Evolutionary conservation across 1,139 yeast species (phyloP).

Genomic region (Protomyces lactucae-debilis): DNA sequence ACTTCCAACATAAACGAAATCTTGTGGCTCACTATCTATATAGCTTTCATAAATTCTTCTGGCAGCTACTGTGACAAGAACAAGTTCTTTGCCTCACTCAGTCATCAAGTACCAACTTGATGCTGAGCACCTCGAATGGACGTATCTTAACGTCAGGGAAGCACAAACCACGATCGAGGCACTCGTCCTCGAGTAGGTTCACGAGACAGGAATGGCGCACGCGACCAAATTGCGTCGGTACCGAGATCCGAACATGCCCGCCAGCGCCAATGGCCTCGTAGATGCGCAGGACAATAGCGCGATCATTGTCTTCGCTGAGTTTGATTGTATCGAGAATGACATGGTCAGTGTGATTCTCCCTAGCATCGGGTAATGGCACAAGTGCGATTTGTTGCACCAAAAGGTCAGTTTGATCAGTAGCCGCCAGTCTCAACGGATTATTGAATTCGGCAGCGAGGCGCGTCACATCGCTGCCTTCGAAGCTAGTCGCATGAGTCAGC

Average conservation of each 20-base stretch:
- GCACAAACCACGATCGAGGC: neutral
- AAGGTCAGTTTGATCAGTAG: conserved; percentile 32
- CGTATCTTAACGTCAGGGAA: neutral
- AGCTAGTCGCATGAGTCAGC: conserved; percentile 68
- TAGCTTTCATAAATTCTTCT: too few relatives aligned
- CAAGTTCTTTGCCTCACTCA: too few relatives aligned
- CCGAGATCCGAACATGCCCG: neutral
- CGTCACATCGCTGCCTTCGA: conserved; percentile 57
- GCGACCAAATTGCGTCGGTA: neutral
- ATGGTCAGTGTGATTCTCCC: conserved; percentile 46
- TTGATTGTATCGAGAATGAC: conserved; percentile 72
- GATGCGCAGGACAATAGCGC: neutral
- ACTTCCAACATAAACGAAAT: neutral
- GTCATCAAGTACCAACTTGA: neutral
- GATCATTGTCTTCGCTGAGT: conserved; percentile 63
- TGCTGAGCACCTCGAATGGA: neutral
- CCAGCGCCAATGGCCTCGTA: neutral
- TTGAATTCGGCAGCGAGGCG: conserved; percentile 76
- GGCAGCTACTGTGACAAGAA: too few relatives aligned
- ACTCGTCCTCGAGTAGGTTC: conserved; percentile 1
- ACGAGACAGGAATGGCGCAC: neutral
- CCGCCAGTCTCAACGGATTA: conserved; percentile 44
- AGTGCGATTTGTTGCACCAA: conserved; percentile 19
- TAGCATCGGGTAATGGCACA: conserved; percentile 30
- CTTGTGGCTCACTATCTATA: neutral